Conservation (phyloP, 192 early-diverging fungal species). For the Backusella westeae region DNA sequence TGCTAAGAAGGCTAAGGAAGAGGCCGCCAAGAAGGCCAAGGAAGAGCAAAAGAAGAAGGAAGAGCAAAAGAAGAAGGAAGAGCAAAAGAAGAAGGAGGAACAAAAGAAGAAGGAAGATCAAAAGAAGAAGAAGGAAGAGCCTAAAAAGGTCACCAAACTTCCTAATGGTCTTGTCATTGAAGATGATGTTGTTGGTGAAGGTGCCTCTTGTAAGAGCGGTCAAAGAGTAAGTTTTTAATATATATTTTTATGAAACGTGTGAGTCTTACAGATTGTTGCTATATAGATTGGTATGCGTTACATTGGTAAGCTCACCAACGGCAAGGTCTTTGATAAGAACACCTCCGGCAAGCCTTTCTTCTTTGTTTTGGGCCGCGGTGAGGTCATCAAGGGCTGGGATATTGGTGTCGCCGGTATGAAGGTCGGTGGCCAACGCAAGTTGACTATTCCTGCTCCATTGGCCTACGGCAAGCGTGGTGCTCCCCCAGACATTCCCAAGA, state of each 20-base stretch:
- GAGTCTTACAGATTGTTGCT: not conserved
- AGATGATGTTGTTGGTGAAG: conserved; percentile 57
- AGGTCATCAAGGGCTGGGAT: conserved; percentile 99
- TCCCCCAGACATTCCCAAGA: conserved; percentile 89
- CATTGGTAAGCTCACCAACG: conserved; percentile 89
- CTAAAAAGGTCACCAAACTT: conserved; percentile 52
- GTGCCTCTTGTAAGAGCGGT: conserved; percentile 44
- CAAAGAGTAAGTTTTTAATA: conserved; percentile 42
- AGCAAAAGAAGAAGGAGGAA: conserved; percentile 15
- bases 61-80: conserved; percentile 21
- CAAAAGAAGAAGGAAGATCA: conserved; percentile 13
- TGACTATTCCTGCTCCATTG: conserved; percentile 84
- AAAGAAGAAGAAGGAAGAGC: conserved; percentile 25
- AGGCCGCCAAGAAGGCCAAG: conserved; percentile 15
- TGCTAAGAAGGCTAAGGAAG: not conserved
- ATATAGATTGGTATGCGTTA: conserved; percentile 77
- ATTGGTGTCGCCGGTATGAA: conserved; percentile 86
- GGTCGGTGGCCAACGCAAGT: conserved; percentile 85
- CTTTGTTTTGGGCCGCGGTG: conserved; percentile 83
- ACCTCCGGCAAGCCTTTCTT: conserved; percentile 85
- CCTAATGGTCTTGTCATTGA: conserved; percentile 83
- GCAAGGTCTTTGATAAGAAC: conserved; percentile 96
- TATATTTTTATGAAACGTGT: conserved; percentile 37
- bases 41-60: conserved; percentile 23
- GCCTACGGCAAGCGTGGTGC: conserved; percentile 78